Evolutionary conservation across 2,329 filamentous ascomycete species (phyloP).

Genomic region (Pochonia chlamydosporia): DNA sequence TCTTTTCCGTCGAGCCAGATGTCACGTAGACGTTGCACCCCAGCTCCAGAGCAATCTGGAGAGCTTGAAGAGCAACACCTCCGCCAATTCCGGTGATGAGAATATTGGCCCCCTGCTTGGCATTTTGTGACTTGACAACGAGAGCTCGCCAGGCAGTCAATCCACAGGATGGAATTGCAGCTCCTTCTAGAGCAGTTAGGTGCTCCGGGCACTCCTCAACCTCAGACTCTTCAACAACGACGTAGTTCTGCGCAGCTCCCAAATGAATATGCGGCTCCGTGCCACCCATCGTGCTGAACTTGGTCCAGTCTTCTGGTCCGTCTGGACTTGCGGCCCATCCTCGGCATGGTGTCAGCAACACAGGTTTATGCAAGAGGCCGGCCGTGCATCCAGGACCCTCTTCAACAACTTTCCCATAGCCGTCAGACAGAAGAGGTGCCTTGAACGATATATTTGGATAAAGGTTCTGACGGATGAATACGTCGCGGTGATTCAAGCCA

Average conservation of each 20-base stretch:
- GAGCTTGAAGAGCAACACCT: slow-evolving; percentile 76
- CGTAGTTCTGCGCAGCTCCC: slow-evolving; percentile 58
- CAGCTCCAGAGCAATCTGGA: slow-evolving; percentile 71
- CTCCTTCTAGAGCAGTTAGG: slow-evolving; percentile 67
- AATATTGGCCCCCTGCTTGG: slow-evolving; percentile 62
- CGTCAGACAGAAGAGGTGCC: slow-evolving; percentile 76
- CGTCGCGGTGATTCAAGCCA: slow-evolving; percentile 88
- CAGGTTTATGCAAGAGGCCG: slow-evolving; percentile 50
- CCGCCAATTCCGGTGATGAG: slow-evolving; percentile 89
- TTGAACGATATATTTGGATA: slow-evolving; percentile 82
- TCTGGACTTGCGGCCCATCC: slow-evolving; percentile 69
- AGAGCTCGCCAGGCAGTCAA: slow-evolving; percentile 85
- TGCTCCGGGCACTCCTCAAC: slow-evolving; percentile 72
- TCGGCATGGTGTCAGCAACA: slow-evolving; percentile 71
- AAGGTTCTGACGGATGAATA: slow-evolving; percentile 87
- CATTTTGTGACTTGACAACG: slow-evolving; percentile 64
- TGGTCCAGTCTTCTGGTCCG: slow-evolving; percentile 58
- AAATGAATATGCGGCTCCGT: slow-evolving; percentile 31
- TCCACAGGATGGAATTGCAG: slow-evolving; percentile 78
- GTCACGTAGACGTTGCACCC: slow-evolving; percentile 80
- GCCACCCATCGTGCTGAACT: slow-evolving; percentile 64
- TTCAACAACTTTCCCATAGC: slow-evolving; percentile 65
- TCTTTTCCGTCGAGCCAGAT: slow-evolving; percentile 67
- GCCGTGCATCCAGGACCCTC: slow-evolving; percentile 44
- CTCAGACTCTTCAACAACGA: slow-evolving; percentile 64